Evolutionary conservation across 1,139 yeast species (phyloP), one percentile per base, ranked within the genome.

Genomic region (Suhomyces panamericanus): DNA sequence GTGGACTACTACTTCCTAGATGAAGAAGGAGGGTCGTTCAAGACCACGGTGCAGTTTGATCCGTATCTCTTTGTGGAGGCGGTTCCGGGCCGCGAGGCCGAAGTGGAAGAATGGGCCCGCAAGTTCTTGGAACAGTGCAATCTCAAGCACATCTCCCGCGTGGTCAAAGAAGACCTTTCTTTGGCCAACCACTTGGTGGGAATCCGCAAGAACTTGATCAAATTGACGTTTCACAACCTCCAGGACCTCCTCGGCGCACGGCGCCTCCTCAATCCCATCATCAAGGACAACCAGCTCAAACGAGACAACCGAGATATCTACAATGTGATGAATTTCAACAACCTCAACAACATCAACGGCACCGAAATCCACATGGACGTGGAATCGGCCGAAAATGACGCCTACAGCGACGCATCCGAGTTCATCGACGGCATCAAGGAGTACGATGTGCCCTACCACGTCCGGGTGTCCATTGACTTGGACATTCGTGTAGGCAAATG

Each of bases 401-500:
- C 52, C 28, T 55, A 52, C 24, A 64, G 67, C 13, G 90, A 86
- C 52, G 85, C 93, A 0, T 69, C 83, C 11, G 81, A 82, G 33
- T 75, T 73, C 44, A 79, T 95, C 27, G 83, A 82, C 47, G 99
- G 91, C 57, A 78, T 93, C 29, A 77, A 93, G 54, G 99, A 95
- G 62, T 91, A 87, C 57, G 99, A 95, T 61, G 98, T 95, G 1
- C 99, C 99, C 0, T 95, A 87, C 59, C 96, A 91, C 59, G 98
- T 91, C 1, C 79, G 99, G 51, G 98, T 93, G 0, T 84, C 96
- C 14, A 95, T 95, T 27, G 99, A 95, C 64, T 78, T 78, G 49
- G 75, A 88, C 55, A 73, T 93, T 35, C 75, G 99, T 52, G 95
- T 91, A 6, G 99, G 99, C 14, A 91, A 91, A 66, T 95, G 99